Evolutionary conservation across 2,329 filamentous ascomycete species (phyloP).

Genomic region (Alternaria sp.): DNA sequence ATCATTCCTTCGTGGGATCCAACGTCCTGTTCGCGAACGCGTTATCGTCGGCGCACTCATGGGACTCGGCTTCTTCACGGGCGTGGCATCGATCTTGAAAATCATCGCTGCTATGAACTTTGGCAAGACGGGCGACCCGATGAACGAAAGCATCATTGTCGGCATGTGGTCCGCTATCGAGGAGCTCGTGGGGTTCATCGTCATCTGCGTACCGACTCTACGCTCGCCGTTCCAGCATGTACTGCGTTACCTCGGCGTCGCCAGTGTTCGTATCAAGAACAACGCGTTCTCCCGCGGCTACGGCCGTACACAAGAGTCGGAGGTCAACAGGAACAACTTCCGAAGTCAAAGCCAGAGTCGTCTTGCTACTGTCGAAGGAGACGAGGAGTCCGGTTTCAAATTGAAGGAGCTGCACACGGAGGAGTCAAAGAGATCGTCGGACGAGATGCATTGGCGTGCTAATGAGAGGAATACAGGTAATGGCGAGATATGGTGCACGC

Average conservation of each 20-base stretch:
- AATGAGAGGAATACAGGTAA: neutral
- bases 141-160: constrained; percentile 21
- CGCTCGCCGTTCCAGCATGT: constrained; percentile 23
- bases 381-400: constrained; percentile 1
- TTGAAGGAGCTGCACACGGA: constrained; percentile 7
- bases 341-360: constrained; percentile 8
- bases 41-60: constrained; percentile 22
- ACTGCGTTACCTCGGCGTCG: constrained; percentile 16
- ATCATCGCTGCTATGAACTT: constrained; percentile 22
- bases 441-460: constrained; percentile 2
- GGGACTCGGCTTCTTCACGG: constrained; percentile 29
- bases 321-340: neutral
- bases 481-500: constrained; percentile 19
- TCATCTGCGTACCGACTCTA: constrained; percentile 31
- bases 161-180: constrained; percentile 33
- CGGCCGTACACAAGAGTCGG: neutral
- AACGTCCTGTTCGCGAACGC: constrained; percentile 22
- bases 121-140: constrained; percentile 15
- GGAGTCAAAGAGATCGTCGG: constrained; percentile 5
- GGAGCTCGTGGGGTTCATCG: constrained; percentile 28
- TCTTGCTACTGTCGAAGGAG: neutral
- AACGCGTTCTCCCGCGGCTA: constrained; percentile 8
- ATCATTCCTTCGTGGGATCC: constrained; percentile 20
- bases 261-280: constrained; percentile 3
- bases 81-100: constrained; percentile 24